A percentile compares a stretch with the other conserved stretches of the same genome.
Conservation (phyloP, 768 basidiomycete genomes). For the Scleroderma citrinum region DNA sequence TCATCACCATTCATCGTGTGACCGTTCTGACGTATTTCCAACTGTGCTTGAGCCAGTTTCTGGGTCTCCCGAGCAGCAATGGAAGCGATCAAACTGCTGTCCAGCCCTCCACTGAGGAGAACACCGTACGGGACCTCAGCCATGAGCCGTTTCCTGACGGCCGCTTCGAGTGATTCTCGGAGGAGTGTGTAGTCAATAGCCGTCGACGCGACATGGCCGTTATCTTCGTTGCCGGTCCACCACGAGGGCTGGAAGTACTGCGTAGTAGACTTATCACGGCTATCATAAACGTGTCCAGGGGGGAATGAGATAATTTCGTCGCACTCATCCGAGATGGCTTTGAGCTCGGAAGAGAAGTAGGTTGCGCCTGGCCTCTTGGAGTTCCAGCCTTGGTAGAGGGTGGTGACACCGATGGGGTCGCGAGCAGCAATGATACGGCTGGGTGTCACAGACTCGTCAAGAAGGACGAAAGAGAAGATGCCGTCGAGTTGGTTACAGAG, state of each 20-base stretch:
- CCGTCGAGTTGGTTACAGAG: slow-evolving; percentile 85
- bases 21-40: slow-evolving; percentile 61
- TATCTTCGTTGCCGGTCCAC: slow-evolving; percentile 81
- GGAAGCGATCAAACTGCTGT: slow-evolving; percentile 92
- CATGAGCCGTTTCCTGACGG: slow-evolving; percentile 95
- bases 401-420: slow-evolving; percentile 96
- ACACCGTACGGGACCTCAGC: slow-evolving; percentile 98
- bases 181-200: slow-evolving; percentile 61
- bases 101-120: slow-evolving; percentile 89
- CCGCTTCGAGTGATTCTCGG: slow-evolving; percentile 79
- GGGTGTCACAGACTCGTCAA: slow-evolving; percentile 89
- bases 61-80: slow-evolving; percentile 95
- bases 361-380: slow-evolving; percentile 75
- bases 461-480: slow-evolving; percentile 97
- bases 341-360: slow-evolving; percentile 96
- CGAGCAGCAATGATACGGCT: slow-evolving; percentile 91
- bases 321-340: slow-evolving; percentile 85
- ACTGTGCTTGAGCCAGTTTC: slow-evolving; percentile 77
- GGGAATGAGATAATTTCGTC: slow-evolving; percentile 95
- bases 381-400: slow-evolving; percentile 96
- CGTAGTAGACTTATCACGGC: slow-evolving; percentile 64
- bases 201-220: slow-evolving; percentile 48
- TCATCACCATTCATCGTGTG: slow-evolving; percentile 48
- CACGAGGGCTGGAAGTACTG: slow-evolving; percentile 88
- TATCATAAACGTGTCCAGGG: slow-evolving; percentile 95